phyloP scores from a whole-genome alignment of 176 grass and related monocot species.

The Pharus latifolius region DNA sequence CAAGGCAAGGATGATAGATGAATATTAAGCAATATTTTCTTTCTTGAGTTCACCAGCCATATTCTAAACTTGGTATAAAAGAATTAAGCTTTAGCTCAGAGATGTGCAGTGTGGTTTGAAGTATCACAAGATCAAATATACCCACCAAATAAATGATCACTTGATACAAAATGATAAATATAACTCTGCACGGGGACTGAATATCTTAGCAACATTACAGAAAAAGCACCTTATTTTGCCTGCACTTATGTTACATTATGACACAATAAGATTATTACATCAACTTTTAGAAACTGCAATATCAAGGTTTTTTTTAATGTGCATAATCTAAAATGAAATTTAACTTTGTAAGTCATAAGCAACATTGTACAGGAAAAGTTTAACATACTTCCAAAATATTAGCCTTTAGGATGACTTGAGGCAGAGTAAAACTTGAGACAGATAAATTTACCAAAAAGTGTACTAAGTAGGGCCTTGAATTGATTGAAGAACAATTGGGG shows the following conservation, averaged over 20 bases:
- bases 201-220: background rate
- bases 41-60: too few relatives aligned
- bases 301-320: background rate
- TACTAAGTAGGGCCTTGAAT: background rate
- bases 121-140: too few relatives aligned
- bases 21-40: background rate
- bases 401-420: background rate
- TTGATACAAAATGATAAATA: background rate
- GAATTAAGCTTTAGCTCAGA: too few relatives aligned
- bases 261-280: background rate
- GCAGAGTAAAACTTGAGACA: background rate
- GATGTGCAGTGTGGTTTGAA: too few relatives aligned
- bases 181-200: background rate
- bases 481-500: background rate
- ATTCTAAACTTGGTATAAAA: too few relatives aligned
- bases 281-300: background rate
- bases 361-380: background rate
- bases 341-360: background rate
- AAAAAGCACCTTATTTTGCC: background rate
- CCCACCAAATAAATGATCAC: too few relatives aligned
- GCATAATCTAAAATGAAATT: background rate
- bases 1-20: too few relatives aligned
- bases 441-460: background rate
- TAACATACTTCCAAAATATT: background rate
- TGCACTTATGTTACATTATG: background rate